Evolutionary conservation across 441 rosid species (phyloP).

Genomic region (Pelargonium citronellum): DNA sequence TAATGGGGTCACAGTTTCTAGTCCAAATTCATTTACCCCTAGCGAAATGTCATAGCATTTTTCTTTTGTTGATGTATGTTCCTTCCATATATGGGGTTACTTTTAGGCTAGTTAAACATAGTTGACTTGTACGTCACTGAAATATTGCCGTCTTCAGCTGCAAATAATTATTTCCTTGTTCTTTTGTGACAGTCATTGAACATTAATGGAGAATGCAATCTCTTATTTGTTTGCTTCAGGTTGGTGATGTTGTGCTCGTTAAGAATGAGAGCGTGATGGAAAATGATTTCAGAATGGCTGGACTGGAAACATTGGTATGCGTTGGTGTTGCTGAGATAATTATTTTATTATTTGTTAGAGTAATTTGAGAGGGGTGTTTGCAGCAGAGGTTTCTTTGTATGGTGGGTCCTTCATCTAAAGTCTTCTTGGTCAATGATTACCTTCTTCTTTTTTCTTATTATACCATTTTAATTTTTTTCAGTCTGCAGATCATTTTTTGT

Average conservation of each 20-base stretch:
- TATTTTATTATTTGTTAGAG: not conserved
- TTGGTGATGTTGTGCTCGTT: constrained; percentile 85
- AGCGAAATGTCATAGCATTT: too few species aligned
- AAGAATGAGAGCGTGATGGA: constrained; percentile 55
- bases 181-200: not conserved
- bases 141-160: not conserved
- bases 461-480: too few species aligned
- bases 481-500: not conserved
- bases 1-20: not conserved
- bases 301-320: constrained; percentile 79
- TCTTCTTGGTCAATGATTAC: too few species aligned
- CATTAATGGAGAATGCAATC: not conserved
- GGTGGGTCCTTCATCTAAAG: too few species aligned
- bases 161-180: not conserved
- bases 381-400: too few species aligned
- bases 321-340: not conserved
- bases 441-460: too few species aligned
- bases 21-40: not conserved
- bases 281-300: constrained; percentile 51
- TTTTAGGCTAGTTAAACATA: not conserved
- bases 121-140: not conserved
- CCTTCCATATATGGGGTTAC: too few species aligned
- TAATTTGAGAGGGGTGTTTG: too few species aligned
- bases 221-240: constrained; percentile 34
- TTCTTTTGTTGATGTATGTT: too few species aligned